phyloP scores from a whole-genome alignment of 345 rosid species.

The Abelmoschus esculentus region DNA sequence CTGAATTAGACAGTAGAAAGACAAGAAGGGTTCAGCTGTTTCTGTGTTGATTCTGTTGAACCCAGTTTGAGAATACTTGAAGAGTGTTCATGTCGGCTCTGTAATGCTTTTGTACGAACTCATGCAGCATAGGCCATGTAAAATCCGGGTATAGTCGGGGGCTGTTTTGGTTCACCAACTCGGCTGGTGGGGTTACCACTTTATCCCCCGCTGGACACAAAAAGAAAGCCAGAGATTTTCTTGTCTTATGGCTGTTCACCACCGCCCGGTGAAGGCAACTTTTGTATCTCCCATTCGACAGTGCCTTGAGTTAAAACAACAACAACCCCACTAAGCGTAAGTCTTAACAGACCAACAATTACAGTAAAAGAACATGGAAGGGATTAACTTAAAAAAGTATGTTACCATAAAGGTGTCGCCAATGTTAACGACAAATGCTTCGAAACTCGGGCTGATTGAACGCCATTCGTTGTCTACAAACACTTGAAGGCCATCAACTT shows the following conservation, averaged over 20 bases:
- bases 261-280: conserved; percentile 96
- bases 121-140: conserved; percentile 75
- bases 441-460: conserved; percentile 54
- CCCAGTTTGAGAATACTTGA: conserved; percentile 54
- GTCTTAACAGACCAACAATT: no score
- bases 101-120: conserved; percentile 80
- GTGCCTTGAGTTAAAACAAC: conserved; percentile 40
- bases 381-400: neutral
- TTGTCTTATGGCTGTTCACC: conserved; percentile 64
- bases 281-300: conserved; percentile 76
- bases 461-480: conserved; percentile 81
- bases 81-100: conserved; percentile 90
- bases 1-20: neutral
- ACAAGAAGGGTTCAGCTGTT: conserved; percentile 19
- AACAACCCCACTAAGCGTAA: neutral
- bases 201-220: conserved; percentile 72
- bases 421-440: conserved; percentile 86
- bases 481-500: conserved; percentile 92
- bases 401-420: conserved; percentile 99
- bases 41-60: conserved; percentile 44
- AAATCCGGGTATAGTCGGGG: conserved; percentile 81
- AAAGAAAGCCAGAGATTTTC: conserved; percentile 96
- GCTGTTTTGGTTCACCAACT: conserved; percentile 41
- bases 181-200: conserved; percentile 69
- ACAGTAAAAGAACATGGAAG: neutral